A percentile compares a stretch with the other conserved stretches of the same genome.
phyloP scores from a whole-genome alignment of 176 grass and related monocot genomes.

The Thinopyrum elongatum region DNA sequence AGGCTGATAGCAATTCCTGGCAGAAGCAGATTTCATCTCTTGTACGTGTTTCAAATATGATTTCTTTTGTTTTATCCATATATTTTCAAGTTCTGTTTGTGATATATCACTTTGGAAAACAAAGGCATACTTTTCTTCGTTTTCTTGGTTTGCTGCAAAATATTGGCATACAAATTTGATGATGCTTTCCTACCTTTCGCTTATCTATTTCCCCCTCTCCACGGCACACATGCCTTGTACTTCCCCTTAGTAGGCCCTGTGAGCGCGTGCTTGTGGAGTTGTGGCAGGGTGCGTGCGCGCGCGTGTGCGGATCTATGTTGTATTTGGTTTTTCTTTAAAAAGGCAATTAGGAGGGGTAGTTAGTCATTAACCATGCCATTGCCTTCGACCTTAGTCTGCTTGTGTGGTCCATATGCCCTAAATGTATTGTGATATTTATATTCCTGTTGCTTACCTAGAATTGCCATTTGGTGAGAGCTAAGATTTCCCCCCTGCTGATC shows the following conservation, averaged over 20 bases:
- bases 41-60: constrained; percentile 51
- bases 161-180: not conserved
- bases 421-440: constrained; percentile 1
- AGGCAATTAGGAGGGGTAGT: constrained; percentile 5
- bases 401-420: not conserved
- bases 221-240: not conserved
- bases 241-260: not conserved
- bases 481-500: not conserved
- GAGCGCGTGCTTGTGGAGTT: not conserved
- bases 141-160: constrained; percentile 15
- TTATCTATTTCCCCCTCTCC: not conserved
- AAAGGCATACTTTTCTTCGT: not conserved
- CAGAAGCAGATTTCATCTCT: constrained; percentile 68
- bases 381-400: not conserved
- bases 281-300: not conserved
- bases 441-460: not conserved
- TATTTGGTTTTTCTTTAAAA: not conserved
- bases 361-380: constrained; percentile 8
- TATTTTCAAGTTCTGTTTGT: constrained; percentile 6
- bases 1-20: constrained; percentile 65
- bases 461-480: constrained; percentile 1
- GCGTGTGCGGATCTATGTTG: not conserved
- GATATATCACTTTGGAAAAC: constrained; percentile 6
- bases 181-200: not conserved
- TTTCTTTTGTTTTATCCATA: not conserved